Evolutionary conservation across 2,329 filamentous ascomycete genomes (phyloP).

Genomic region (Fusarium papillatum): DNA sequence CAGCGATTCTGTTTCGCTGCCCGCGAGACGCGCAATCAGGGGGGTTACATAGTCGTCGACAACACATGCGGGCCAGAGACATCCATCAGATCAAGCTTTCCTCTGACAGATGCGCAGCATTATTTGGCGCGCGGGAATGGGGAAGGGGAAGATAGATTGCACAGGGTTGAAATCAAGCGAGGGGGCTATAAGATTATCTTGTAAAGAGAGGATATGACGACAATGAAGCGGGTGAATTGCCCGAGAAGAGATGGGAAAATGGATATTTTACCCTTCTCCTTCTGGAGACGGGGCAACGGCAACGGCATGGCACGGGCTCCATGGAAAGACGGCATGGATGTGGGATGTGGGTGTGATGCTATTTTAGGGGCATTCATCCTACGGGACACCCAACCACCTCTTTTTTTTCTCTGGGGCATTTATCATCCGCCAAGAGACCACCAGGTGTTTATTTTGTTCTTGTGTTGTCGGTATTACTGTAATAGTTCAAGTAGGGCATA

Average conservation of each 20-base stretch:
- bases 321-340: not conserved
- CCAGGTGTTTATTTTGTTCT: not conserved
- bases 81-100: slow-evolving; percentile 6
- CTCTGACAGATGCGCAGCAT: slow-evolving; percentile 21
- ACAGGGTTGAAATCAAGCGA: slow-evolving; percentile 17
- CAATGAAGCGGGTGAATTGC: slow-evolving; percentile 19
- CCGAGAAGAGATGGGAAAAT: slow-evolving; percentile 6
- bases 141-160: slow-evolving; percentile 1
- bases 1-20: too few species aligned
- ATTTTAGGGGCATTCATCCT: slow-evolving; percentile 29
- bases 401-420: not conserved
- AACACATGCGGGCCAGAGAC: slow-evolving; percentile 6
- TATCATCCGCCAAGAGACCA: not conserved
- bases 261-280: not conserved
- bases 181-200: slow-evolving; percentile 32
- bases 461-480: not conserved
- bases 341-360: slow-evolving; percentile 23
- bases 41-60: slow-evolving; percentile 5
- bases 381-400: slow-evolving; percentile 21
- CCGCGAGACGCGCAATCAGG: slow-evolving; percentile 3
- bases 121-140: slow-evolving; percentile 12
- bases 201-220: slow-evolving; percentile 31
- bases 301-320: slow-evolving; percentile 8
- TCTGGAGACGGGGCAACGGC: slow-evolving; percentile 22
- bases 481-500: not conserved